phyloP scores from a whole-genome alignment of 2,329 filamentous ascomycete genomes.

The Falciphora oryzae region DNA sequence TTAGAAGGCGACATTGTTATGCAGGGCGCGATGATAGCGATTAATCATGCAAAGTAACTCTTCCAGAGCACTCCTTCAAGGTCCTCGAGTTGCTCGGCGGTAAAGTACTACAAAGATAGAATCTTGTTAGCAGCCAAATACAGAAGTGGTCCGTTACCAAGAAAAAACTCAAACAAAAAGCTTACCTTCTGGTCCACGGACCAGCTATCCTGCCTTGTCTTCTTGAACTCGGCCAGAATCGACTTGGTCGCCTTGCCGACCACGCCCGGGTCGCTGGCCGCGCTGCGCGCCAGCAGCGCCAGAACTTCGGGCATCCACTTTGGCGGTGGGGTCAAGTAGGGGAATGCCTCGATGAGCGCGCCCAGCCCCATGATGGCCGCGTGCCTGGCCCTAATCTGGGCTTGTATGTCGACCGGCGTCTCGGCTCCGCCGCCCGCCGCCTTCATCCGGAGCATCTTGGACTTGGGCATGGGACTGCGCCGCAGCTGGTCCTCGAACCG shows the following conservation, averaged over 20 bases:
- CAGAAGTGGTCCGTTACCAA: background rate
- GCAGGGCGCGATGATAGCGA: background rate
- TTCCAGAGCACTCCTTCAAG: constrained; percentile 97
- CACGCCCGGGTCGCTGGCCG: constrained; percentile 82
- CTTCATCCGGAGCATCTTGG: constrained; percentile 56
- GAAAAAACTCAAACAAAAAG: constrained; percentile 13
- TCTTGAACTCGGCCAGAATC: constrained; percentile 96
- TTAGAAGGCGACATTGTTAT: background rate
- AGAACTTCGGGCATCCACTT: constrained; percentile 91
- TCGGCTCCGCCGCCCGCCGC: constrained; percentile 32
- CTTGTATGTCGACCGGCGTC: constrained; percentile 57
- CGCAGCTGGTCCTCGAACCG: constrained; percentile 74
- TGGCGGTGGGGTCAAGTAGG: constrained; percentile 88
- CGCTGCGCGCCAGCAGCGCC: constrained; percentile 75
- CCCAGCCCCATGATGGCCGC: constrained; percentile 89
- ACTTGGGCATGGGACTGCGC: constrained; percentile 83
- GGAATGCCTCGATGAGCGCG: constrained; percentile 89
- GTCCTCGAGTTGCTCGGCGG: constrained; percentile 87
- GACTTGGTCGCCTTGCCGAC: constrained; percentile 95
- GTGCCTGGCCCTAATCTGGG: constrained; percentile 75
- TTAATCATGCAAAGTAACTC: constrained; percentile 84
- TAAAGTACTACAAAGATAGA: constrained; percentile 61
- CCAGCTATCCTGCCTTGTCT: constrained; percentile 98
- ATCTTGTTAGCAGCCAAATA: constrained; percentile 21
- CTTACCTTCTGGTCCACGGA: constrained; percentile 93